These are phyloP conservation scores for Scenedesmus sp. DNA, from an alignment of 163 green algal genomes.

Conservation along the genomic window DNA sequence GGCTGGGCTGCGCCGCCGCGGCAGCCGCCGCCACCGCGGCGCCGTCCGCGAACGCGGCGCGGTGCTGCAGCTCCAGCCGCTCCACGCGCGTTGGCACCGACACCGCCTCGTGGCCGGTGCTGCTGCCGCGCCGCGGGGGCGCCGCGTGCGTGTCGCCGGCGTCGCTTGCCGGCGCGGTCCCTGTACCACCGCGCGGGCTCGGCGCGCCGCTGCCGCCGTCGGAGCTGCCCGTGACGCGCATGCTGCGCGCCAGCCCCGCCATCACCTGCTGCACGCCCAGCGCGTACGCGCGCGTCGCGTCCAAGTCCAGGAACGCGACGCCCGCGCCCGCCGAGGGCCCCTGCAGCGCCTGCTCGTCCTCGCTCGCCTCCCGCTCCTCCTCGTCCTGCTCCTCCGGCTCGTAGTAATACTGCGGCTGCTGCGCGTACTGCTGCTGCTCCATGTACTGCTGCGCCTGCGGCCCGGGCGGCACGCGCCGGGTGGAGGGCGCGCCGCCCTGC, in stretches of 20 bases:
- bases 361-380: conserved; percentile 1
- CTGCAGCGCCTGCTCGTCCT: neutral
- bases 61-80: neutral
- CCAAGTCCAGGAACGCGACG: conserved; percentile 17
- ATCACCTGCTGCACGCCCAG: conserved; percentile 29
- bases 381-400: neutral
- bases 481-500: neutral
- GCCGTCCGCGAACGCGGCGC: neutral
- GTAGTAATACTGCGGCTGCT: neutral
- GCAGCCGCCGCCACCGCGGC: conserved; percentile 13
- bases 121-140: too few species aligned
- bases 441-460: neutral
- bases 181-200: too few species aligned
- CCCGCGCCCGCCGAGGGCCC: conserved; percentile 1
- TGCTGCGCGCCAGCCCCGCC: conserved; percentile 1
- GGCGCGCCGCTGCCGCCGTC: too few species aligned
- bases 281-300: conserved; percentile 18
- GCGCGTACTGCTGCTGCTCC: neutral
- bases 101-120: neutral
- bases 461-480: neutral
- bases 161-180: too few species aligned
- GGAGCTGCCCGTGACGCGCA: too few species aligned
- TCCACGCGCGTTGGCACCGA: too few species aligned
- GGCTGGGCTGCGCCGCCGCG: conserved; percentile 12
- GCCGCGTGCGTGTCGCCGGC: too few species aligned